Conservation (phyloP, 192 early-diverging fungal genomes). For the Backusella tarrabulga region DNA sequence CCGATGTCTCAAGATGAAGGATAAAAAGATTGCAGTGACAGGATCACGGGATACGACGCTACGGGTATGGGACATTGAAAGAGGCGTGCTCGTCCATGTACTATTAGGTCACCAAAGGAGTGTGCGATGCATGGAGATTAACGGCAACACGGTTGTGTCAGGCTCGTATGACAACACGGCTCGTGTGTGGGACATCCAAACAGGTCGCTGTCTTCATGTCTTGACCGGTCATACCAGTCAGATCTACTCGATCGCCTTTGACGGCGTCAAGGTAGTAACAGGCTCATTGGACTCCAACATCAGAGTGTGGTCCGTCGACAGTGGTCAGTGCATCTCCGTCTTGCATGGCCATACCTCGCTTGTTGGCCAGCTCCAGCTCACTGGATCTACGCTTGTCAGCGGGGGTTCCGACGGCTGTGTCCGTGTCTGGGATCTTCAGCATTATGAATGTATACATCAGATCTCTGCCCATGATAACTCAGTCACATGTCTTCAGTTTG, state of each 20-base stretch:
- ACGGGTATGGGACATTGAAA: conserved; percentile 84
- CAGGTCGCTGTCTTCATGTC: conserved; percentile 68
- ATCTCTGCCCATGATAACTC: conserved; percentile 74
- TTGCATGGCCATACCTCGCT: conserved; percentile 92
- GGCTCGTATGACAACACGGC: conserved; percentile 93
- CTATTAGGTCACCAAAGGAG: conserved; percentile 86
- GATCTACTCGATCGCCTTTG: conserved; percentile 93
- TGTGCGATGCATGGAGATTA: conserved; percentile 88
- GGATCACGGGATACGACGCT: conserved; percentile 92
- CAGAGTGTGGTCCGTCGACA: conserved; percentile 83
- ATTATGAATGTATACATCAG: conserved; percentile 55
- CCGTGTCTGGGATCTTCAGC: conserved; percentile 82
- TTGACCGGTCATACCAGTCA: conserved; percentile 88
- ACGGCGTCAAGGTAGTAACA: conserved; percentile 76
- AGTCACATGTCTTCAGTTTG: conserved; percentile 96
- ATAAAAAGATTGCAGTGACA: conserved; percentile 73
- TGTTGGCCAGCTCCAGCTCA: conserved; percentile 90
- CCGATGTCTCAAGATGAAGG: conserved; percentile 83
- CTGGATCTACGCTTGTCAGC: conserved; percentile 77
- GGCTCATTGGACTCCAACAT: conserved; percentile 92
- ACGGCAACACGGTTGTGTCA: conserved; percentile 80
- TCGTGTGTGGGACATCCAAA: conserved; percentile 83
- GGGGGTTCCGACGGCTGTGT: conserved; percentile 92
- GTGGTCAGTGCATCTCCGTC: conserved; percentile 73
- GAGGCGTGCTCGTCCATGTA: conserved; percentile 65